A percentile compares a stretch with the other conserved stretches of the same genome.
phyloP scores from a whole-genome alignment of 2,329 filamentous ascomycete species.

The Cordyceps javanica region DNA sequence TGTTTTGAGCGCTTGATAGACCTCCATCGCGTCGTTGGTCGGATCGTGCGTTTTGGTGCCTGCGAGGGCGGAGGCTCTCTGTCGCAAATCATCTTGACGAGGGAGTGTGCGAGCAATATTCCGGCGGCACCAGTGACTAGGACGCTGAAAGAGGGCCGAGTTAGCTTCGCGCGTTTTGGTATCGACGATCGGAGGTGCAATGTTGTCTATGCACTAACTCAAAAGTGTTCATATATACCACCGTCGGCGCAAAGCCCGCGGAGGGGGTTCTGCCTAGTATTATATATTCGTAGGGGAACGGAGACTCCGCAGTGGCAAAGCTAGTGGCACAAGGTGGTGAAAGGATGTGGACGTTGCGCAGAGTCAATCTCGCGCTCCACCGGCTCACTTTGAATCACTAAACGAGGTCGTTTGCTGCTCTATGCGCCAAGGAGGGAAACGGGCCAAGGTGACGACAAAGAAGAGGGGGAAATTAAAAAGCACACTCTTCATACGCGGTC shows the following conservation, averaged over 20 bases:
- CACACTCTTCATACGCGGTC: neutral
- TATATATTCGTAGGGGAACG: neutral
- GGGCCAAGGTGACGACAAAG: neutral
- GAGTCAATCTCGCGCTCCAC: neutral
- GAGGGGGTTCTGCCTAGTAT: neutral
- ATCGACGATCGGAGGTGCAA: neutral
- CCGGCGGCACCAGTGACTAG: slow-evolving; percentile 2
- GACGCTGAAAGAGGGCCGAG: neutral
- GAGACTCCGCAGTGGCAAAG: neutral
- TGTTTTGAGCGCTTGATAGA: neutral
- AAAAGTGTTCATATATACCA: slow-evolving; percentile 5
- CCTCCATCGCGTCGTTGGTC: neutral
- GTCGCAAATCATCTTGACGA: slow-evolving; percentile 6
- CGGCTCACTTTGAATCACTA: neutral
- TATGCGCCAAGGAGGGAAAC: neutral
- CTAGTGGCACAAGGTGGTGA: slow-evolving; percentile 2
- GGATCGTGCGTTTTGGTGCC: neutral
- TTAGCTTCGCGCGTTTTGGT: neutral
- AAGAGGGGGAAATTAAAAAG: neutral
- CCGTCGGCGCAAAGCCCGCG: neutral
- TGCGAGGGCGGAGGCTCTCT: neutral
- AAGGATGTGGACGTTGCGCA: neutral
- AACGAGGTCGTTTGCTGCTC: neutral
- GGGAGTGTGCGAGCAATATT: slow-evolving; percentile 1
- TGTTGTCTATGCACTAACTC: slow-evolving; percentile 1